Evolutionary conservation across 345 rosid species (phyloP), one percentile per base, ranked within the genome.

Genomic region (Trapa bicornis): DNA sequence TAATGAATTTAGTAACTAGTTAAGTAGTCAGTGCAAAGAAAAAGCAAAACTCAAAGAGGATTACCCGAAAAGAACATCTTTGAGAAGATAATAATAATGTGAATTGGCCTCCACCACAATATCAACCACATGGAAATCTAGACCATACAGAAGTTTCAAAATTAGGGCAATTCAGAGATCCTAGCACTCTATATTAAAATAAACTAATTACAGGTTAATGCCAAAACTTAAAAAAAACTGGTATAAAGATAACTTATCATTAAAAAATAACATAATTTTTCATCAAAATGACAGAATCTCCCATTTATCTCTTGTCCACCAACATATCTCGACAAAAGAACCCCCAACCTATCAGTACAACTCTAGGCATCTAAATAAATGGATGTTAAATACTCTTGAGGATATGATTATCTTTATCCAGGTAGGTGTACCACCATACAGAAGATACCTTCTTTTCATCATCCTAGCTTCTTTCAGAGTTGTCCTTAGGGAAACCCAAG

Each of bases 11-110:
- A 6, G 54, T 68, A 29, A 17, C 37, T 65, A 58, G n/a, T 11
- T 50, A 11, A 50, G 8, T 33, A 45, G 13, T 37, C 7, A 4
- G 1, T 12, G 38, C 11, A 57, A 35, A 65, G 22, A 62, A 39
- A 50, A 41, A 14, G 14, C 9, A 16, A 36, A 71, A 37, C 35
- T 65, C 47, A 53, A 17, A 53, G 36, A 0, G 12, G 8, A 70
- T 71, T 68, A 88, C 97, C 89, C 58, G 96, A 92, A 84, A 91
- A 88, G 83, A 91, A 91, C 87, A 91, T 70, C 80, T 88, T 91
- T 10, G 96, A 85, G 45, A 91, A 74, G 78, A 86, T 69, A 35
- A 81, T 67, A 73, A 84, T 72, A 70, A 82, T 50, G 8, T 74
- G 89, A 70, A 81, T 75, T 70, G 83, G 80, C 81, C 85, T 91